Percentiles rank a stretch among this genome's conserved stretches.
These are phyloP conservation scores for Fusarium abutilonis DNA, from an alignment of 2,329 filamentous ascomycete species.

Conservation along the genomic window DNA sequence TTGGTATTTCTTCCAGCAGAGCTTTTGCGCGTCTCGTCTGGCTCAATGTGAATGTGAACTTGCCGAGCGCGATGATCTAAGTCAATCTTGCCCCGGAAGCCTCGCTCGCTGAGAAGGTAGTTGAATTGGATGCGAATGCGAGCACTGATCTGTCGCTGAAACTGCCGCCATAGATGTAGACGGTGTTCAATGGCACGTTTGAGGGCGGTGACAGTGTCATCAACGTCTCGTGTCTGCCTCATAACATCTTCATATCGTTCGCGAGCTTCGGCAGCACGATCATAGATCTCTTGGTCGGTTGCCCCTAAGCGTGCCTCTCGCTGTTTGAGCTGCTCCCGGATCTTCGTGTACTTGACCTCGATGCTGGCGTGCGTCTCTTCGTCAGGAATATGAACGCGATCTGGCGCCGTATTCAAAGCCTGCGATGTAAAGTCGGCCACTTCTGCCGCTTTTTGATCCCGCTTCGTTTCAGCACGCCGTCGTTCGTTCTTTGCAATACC, in stretches of 20 bases:
- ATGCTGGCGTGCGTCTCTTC: constrained; percentile 70
- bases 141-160: constrained; percentile 86
- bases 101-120: constrained; percentile 87
- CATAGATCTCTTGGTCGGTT: constrained; percentile 71
- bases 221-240: constrained; percentile 53
- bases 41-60: constrained; percentile 81
- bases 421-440: constrained; percentile 65
- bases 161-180: constrained; percentile 78
- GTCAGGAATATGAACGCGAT: constrained; percentile 69
- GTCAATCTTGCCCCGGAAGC: constrained; percentile 83
- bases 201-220: constrained; percentile 56
- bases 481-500: constrained; percentile 60
- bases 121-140: constrained; percentile 86
- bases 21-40: constrained; percentile 73
- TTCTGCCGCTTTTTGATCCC: constrained; percentile 56
- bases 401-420: constrained; percentile 63
- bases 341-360: constrained; percentile 62
- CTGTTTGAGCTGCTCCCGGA: constrained; percentile 67
- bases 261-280: constrained; percentile 55
- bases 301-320: constrained; percentile 69
- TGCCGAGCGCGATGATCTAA: constrained; percentile 79
- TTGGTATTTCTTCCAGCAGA: constrained; percentile 83
- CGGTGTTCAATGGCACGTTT: constrained; percentile 73
- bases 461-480: constrained; percentile 57
- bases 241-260: constrained; percentile 56